Evolutionary conservation across 176 grass and related monocot genomes (phyloP).

Genomic region (Oryza meridionalis): DNA sequence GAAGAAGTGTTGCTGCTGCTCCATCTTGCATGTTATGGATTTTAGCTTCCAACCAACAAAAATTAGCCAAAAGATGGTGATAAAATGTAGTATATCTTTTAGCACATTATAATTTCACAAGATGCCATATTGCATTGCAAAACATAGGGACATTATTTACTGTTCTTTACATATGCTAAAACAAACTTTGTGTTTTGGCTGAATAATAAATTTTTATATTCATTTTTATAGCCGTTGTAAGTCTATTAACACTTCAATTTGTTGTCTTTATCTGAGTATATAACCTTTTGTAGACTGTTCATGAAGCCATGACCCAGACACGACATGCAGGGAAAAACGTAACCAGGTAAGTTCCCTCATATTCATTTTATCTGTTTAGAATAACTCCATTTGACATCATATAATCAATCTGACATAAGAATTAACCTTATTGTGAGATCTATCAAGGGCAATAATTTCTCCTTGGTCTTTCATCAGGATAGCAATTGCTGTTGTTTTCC

Average conservation of each 20-base stretch:
- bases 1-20: too few relatives aligned
- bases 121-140: not conserved
- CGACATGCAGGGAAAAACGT: slow-evolving; percentile 13
- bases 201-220: not conserved
- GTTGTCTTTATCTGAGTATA: not conserved
- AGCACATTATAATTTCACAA: too few relatives aligned
- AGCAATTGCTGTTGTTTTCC: slow-evolving; percentile 96
- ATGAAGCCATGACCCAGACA: slow-evolving; percentile 21
- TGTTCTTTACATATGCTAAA: not conserved
- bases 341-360: not conserved
- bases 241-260: slow-evolving; percentile 10
- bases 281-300: not conserved
- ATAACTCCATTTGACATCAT: slow-evolving; percentile 6
- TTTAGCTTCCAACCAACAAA: too few relatives aligned
- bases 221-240: not conserved
- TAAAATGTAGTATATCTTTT: too few relatives aligned
- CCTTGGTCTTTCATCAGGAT: slow-evolving; percentile 90
- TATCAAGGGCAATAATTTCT: slow-evolving; percentile 88
- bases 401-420: slow-evolving; percentile 25
- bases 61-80: too few relatives aligned
- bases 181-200: not conserved
- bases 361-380: not conserved
- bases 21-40: too few relatives aligned
- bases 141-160: not conserved
- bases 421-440: slow-evolving; percentile 98